Base-by-base conservation (phyloP, 768 basidiomycete species). In the Saitozyma podzolica region DNA sequence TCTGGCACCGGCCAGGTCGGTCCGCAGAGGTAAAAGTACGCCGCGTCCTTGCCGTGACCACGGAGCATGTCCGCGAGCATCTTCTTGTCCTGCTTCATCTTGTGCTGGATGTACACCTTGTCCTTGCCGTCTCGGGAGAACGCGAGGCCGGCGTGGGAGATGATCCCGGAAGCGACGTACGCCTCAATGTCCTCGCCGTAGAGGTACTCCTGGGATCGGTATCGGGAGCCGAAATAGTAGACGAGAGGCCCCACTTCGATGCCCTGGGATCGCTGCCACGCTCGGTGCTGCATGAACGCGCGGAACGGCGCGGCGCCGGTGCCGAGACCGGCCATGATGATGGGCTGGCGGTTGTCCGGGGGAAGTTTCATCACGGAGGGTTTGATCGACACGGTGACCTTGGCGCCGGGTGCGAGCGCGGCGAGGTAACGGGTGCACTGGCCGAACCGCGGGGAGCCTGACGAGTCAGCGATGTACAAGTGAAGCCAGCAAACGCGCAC, bases 1-100 rank as follows among this genome's bases (percentile, higher is more conserved):
- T 98, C 96, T 1, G 96, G 93, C 19, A 98, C 95, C n/a, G 96
- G 96, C 95, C 94, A 96, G 37, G 95, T 98, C 43, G 95, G 96
- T 37, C 95, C 95, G 78, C 96, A 97, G 50, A 99, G 83, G 80
- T 97, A 98, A 82, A 99, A 99, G 64, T 87, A 84, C 13, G 78
- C 77, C 29, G 74, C 71, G 49, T 76, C 67, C 20, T 59, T 54
- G 16, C 70, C 80, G 50, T 60, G 87, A 83, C 70, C 87, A 82
- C 58, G 53, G 59, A 98, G 81, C 86, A 91, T 87, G 65, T 84
- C 81, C 50, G 87, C 88, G 29, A 99, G 84, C 40, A 83, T 82
- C 70, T 86, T 84, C 16, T 89, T 89, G 78, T 99, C 92, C 75
- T 95, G 88, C 47, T 86, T 83, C 93, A 98, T 98, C 84, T 91